Evolutionary conservation across 2,329 filamentous ascomycete genomes (phyloP).

Genomic region (Colletotrichum acutatum): DNA sequence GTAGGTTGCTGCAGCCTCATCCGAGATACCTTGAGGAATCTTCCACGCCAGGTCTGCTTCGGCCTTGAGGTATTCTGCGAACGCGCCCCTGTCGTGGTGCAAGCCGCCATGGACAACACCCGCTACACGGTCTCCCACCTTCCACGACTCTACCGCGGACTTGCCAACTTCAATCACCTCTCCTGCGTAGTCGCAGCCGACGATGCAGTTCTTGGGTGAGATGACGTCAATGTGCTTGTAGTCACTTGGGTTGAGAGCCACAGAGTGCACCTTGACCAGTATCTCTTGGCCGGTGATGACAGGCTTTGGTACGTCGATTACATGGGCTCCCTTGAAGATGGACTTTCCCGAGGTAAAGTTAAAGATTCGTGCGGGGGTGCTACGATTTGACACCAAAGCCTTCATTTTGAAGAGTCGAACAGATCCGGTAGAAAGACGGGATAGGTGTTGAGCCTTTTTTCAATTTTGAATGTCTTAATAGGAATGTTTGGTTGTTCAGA

Average conservation of each 20-base stretch:
- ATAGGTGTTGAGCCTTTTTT: no score
- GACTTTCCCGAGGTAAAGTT: constrained; percentile 39
- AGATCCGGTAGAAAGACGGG: no score
- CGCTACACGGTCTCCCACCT: constrained; percentile 43
- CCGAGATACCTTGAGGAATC: constrained; percentile 37
- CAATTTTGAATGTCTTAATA: no score
- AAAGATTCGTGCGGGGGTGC: constrained; percentile 8
- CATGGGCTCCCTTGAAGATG: not conserved
- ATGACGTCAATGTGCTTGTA: constrained; percentile 44
- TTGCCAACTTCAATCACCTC: constrained; percentile 45
- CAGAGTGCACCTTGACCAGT: constrained; percentile 43
- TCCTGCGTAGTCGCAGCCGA: constrained; percentile 46
- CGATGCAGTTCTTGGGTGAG: constrained; percentile 41
- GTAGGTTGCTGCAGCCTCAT: constrained; percentile 44
- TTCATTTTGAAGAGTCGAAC: constrained; percentile 28
- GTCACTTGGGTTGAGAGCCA: constrained; percentile 48
- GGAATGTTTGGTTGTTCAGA: no score
- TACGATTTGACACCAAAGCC: constrained; percentile 34
- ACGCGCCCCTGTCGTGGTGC: constrained; percentile 41
- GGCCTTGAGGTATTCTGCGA: constrained; percentile 41
- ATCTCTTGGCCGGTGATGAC: constrained; percentile 36
- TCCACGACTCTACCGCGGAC: not conserved
- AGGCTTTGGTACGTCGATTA: constrained; percentile 7
- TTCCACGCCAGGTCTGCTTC: constrained; percentile 40
- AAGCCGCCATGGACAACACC: constrained; percentile 40